Evolutionary conservation across 108 stramenopile genomes (phyloP), one percentile per base, ranked within the genome.

Genomic region (Conticribra weissflogii): DNA sequence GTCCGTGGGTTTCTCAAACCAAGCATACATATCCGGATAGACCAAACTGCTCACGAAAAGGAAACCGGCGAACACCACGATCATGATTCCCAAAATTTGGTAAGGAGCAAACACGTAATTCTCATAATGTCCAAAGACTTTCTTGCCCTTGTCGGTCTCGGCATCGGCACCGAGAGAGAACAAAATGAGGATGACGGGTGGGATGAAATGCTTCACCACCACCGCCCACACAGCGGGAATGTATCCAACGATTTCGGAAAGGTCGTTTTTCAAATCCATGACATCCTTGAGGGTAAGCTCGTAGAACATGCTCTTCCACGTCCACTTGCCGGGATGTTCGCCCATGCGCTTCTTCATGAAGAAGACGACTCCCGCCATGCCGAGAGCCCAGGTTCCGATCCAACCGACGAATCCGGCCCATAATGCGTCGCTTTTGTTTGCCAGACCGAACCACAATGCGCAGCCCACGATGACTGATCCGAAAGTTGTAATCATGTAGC

Each of bases 111-210:
- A 46, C 5, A 63, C 54, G 59, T 84, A 80, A 2, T 71, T 74
- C 16, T 27, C 45, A 22, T 62, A 71, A 57, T 76, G 56, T 17
- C 79, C 79, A 55, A 84, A 81, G 3, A 68, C 16, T 12, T 59
- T 71, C 0, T 68, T 53, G 23, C 73, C 81, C 3, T 31, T 52
- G 12, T 14, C 48, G 16, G 23, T 78, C 56, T 54, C 33, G 8
- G 86, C 74, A 36, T 63, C 66, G n/a, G 62, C 17, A 25, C 57
- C 56, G 28, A 73, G 55, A 27, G 59, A 24, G 45, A 85, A 83
- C n/a, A 89, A 71, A n/a, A 85, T 60, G n/a, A 87, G 45, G 12
- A 89, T 49, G 31, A 87, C 54, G 12, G 79, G 88, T 3, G 83
- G 82, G 46, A 83, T 81, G 54, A 86, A 45, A 49, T 76, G 64